Percentiles rank a stretch among this genome's conserved stretches.
Conservation (phyloP, 2,329 filamentous ascomycete genomes). For the Orbilia oligospora region DNA sequence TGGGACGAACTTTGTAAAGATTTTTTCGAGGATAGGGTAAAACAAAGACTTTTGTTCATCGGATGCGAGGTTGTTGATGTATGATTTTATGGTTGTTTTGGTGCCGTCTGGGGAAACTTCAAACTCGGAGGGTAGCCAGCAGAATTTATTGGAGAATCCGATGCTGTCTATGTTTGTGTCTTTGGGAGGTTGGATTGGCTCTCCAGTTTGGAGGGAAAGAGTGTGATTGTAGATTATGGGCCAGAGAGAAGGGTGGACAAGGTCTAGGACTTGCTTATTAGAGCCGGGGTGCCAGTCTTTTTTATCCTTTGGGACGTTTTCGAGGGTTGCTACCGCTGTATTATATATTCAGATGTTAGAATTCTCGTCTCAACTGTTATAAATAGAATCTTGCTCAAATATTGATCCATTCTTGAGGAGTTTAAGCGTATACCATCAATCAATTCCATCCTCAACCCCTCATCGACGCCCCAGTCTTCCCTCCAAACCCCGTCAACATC, state of each 20-base stretch:
- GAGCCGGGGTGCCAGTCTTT: conserved; percentile 76
- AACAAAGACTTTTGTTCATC: conserved; percentile 44
- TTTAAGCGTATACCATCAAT: conserved; percentile 33
- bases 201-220: conserved; percentile 3
- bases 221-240: conserved; percentile 72
- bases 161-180: conserved; percentile 2
- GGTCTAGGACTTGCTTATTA: conserved; percentile 73
- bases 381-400: no score
- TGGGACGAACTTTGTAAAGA: conserved; percentile 56
- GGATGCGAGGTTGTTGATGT: conserved; percentile 52
- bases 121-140: conserved; percentile 59
- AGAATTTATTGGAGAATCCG: conserved; percentile 45
- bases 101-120: conserved; percentile 48
- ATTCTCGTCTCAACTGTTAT: no score
- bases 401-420: no score
- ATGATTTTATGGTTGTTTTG: conserved; percentile 48
- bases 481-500: conserved; percentile 60
- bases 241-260: conserved; percentile 77
- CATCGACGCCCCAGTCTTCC: conserved; percentile 36
- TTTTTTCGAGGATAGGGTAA: conserved; percentile 54
- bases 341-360: not conserved
- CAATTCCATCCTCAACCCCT: conserved; percentile 39
- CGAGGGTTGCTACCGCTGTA: conserved; percentile 69
- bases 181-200: conserved; percentile 15
- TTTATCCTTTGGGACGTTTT: conserved; percentile 70